A percentile compares a stretch with the other conserved stretches of the same genome.
phyloP scores from a whole-genome alignment of 1,284 basidiomycete genomes.

The Phylloboletellus chloephorus region DNA sequence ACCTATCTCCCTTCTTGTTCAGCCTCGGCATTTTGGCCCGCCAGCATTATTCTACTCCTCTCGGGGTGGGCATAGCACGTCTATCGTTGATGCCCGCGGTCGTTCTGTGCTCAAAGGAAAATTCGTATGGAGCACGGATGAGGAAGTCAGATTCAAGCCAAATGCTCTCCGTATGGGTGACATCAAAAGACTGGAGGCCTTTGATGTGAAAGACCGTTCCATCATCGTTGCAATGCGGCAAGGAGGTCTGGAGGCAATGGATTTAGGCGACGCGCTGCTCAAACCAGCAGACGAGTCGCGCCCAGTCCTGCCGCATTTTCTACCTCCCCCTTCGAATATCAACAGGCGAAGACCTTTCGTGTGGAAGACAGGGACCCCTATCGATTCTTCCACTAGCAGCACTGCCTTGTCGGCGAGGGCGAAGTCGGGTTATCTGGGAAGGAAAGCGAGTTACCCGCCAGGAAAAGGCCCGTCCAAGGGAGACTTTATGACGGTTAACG shows the following conservation, averaged over 20 bases:
- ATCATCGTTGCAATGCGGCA: constrained; percentile 77
- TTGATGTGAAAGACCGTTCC: constrained; percentile 66
- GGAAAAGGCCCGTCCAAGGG: constrained; percentile 44
- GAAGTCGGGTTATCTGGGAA: constrained; percentile 37
- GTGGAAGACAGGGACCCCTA: constrained; percentile 72
- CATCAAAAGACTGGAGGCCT: constrained; percentile 71
- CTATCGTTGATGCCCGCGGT: constrained; percentile 78
- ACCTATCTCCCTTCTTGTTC: constrained; percentile 75
- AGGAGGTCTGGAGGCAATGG: constrained; percentile 73
- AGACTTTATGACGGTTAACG: constrained; percentile 45
- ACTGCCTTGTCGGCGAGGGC: constrained; percentile 40
- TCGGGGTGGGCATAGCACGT: constrained; percentile 76
- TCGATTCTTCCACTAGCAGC: constrained; percentile 40
- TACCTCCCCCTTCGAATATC: constrained; percentile 50
- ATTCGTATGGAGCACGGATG: constrained; percentile 70
- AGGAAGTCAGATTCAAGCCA: constrained; percentile 41
- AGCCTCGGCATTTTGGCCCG: constrained; percentile 77
- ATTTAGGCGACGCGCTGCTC: constrained; percentile 69
- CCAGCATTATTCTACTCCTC: constrained; percentile 84
- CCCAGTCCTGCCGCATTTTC: constrained; percentile 60
- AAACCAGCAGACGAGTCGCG: constrained; percentile 73
- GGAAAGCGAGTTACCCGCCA: constrained; percentile 47
- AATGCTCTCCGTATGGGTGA: constrained; percentile 58
- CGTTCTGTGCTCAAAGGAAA: constrained; percentile 74
- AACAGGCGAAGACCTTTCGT: constrained; percentile 68